phyloP scores from a whole-genome alignment of 2,329 filamentous ascomycete genomes.

The Fusarium dlaminii region DNA sequence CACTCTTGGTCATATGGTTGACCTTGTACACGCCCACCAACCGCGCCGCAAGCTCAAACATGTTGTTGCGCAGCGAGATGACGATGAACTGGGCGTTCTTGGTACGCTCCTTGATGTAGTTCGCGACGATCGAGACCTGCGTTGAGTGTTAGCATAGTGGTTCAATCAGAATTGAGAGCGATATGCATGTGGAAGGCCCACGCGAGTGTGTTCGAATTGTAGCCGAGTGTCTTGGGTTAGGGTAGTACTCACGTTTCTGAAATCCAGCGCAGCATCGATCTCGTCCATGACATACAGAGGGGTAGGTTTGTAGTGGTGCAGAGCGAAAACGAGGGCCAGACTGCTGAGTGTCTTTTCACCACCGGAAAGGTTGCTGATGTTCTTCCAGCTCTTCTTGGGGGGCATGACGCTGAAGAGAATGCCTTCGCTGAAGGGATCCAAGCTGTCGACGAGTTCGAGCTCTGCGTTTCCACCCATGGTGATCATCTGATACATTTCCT shows the following conservation, averaged over 20 bases:
- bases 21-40: conserved; percentile 99
- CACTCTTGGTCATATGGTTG: conserved; percentile 97
- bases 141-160: conserved; percentile 28
- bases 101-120: conserved; percentile 98
- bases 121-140: conserved; percentile 94
- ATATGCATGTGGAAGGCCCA: conserved; percentile 25
- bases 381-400: conserved; percentile 99
- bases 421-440: conserved; percentile 96
- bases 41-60: conserved; percentile 97
- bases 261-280: conserved; percentile 97
- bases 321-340: conserved; percentile 93
- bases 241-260: conserved; percentile 82
- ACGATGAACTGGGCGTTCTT: conserved; percentile 99
- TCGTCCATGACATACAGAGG: conserved; percentile 99
- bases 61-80: conserved; percentile 97
- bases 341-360: conserved; percentile 97
- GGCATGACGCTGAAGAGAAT: conserved; percentile 99
- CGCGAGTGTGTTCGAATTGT: conserved; percentile 16
- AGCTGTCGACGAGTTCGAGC: conserved; percentile 92
- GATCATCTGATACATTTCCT: conserved; percentile 99
- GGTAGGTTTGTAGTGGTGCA: conserved; percentile 98
- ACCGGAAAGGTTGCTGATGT: conserved; percentile 94
- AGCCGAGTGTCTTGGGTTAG: conserved; percentile 39
- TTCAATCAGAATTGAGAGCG: neutral
- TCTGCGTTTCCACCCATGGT: conserved; percentile 99